Percentiles rank a stretch among this genome's conserved stretches.
These are phyloP conservation scores for Scheffersomyces cryptocercus DNA, from an alignment of 1,139 yeast genomes.

Conservation along the genomic window DNA sequence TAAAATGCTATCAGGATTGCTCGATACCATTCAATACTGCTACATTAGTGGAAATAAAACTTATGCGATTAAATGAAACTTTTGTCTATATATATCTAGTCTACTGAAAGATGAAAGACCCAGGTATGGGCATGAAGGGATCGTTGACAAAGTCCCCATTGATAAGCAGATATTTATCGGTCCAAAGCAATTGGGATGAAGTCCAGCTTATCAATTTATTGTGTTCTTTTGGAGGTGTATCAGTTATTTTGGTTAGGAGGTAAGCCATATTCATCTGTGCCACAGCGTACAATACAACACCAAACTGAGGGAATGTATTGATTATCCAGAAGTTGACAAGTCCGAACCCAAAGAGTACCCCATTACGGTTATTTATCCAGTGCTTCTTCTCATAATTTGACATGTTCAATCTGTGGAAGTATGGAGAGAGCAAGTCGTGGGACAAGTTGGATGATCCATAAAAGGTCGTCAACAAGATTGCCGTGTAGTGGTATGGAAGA, in stretches of 20 bases:
- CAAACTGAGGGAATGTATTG: constrained; percentile 42
- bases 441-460: constrained; percentile 49
- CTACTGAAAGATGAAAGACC: constrained; percentile 14
- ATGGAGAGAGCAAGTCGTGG: constrained; percentile 52
- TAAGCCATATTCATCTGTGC: constrained; percentile 59
- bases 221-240: constrained; percentile 43
- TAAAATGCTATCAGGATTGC: constrained; percentile 16
- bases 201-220: constrained; percentile 31
- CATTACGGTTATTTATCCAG: constrained; percentile 60
- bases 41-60: constrained; percentile 33
- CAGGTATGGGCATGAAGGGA: constrained; percentile 20
- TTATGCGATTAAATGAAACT: constrained; percentile 14
- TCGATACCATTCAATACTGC: constrained; percentile 28
- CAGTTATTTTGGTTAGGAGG: constrained; percentile 54
- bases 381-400: constrained; percentile 42
- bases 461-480: constrained; percentile 41
- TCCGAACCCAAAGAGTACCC: constrained; percentile 60
- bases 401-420: constrained; percentile 51
- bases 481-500: constrained; percentile 33
- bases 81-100: not conserved
- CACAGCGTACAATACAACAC: constrained; percentile 53
- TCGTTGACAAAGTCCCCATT: constrained; percentile 19
- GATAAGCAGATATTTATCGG: constrained; percentile 13
- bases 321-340: constrained; percentile 48
- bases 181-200: constrained; percentile 35